Percentiles rank a stretch among this genome's conserved stretches.
Conservation (phyloP, 768 basidiomycete species). For the Mycena metata region DNA sequence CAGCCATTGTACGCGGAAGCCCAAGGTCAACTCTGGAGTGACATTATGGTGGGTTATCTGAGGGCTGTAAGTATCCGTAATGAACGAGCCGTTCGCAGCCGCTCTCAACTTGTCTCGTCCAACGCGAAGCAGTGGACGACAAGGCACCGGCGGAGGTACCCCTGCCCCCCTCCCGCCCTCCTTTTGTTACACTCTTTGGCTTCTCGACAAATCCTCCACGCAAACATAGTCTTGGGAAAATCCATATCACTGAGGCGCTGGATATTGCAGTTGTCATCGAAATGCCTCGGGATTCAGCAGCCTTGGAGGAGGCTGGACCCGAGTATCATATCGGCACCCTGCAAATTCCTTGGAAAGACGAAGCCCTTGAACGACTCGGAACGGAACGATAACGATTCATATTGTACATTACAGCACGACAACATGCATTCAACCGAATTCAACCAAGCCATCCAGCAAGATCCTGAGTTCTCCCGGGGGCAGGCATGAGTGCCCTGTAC, state of each 20-base stretch:
- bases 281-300: constrained; percentile 24
- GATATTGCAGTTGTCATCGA: constrained; percentile 28
- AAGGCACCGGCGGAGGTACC: neutral
- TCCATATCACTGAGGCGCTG: constrained; percentile 28
- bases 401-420: constrained; percentile 8
- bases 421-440: constrained; percentile 6
- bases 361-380: neutral
- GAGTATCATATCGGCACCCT: constrained; percentile 33
- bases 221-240: neutral
- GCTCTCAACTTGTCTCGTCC: constrained; percentile 26
- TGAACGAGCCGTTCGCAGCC: constrained; percentile 20
- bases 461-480: constrained; percentile 21
- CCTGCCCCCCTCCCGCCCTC: constrained; percentile 1
- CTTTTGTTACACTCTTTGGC: constrained; percentile 1
- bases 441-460: constrained; percentile 34
- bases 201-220: neutral
- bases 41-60: constrained; percentile 31
- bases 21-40: constrained; percentile 16
- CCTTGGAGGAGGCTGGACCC: constrained; percentile 6
- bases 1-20: constrained; percentile 23
- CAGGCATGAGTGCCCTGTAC: constrained; percentile 32
- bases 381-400: neutral
- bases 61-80: neutral
- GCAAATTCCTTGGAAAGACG: constrained; percentile 31
- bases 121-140: constrained; percentile 16